Percentiles rank a stretch among this genome's conserved stretches.
Conservation (phyloP, 345 rosid species). For the Adansonia digitata region DNA sequence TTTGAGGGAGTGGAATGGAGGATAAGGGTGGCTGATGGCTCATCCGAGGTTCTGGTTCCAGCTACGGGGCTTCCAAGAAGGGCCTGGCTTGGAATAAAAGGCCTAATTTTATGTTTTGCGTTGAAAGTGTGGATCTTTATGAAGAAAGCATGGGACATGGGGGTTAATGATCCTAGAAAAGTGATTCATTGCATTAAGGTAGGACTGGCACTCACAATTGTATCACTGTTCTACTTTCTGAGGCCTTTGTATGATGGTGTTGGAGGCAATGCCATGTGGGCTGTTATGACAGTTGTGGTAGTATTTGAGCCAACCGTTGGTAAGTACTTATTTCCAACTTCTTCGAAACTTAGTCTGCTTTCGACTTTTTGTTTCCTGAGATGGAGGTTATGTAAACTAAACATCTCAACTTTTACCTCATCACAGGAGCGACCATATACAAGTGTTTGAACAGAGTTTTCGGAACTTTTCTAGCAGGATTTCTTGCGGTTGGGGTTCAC, state of each 20-base stretch:
- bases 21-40: constrained; percentile 36
- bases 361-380: not conserved
- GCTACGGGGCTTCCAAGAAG: constrained; percentile 15
- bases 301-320: constrained; percentile 44
- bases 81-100: constrained; percentile 25
- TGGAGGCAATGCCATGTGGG: constrained; percentile 56
- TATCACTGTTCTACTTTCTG: constrained; percentile 35
- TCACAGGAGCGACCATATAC: constrained; percentile 35
- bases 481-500: constrained; percentile 43
- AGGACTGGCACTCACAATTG: constrained; percentile 38
- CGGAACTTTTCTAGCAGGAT: constrained; percentile 43
- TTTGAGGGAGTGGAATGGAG: constrained; percentile 37
- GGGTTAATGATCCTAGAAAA: constrained; percentile 39
- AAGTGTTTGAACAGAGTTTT: constrained; percentile 39
- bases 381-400: not conserved
- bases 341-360: not conserved
- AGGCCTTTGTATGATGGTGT: constrained; percentile 44
- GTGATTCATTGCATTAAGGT: constrained; percentile 40
- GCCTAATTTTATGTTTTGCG: constrained; percentile 12
- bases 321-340: constrained; percentile 10
- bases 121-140: constrained; percentile 27
- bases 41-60: constrained; percentile 33
- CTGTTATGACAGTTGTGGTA: constrained; percentile 50
- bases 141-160: constrained; percentile 28
- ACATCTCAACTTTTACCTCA: not conserved